Evolutionary conservation across 192 early-diverging fungal genomes (phyloP), one percentile per base, ranked within the genome.

Genomic region (Coemansia sp.): DNA sequence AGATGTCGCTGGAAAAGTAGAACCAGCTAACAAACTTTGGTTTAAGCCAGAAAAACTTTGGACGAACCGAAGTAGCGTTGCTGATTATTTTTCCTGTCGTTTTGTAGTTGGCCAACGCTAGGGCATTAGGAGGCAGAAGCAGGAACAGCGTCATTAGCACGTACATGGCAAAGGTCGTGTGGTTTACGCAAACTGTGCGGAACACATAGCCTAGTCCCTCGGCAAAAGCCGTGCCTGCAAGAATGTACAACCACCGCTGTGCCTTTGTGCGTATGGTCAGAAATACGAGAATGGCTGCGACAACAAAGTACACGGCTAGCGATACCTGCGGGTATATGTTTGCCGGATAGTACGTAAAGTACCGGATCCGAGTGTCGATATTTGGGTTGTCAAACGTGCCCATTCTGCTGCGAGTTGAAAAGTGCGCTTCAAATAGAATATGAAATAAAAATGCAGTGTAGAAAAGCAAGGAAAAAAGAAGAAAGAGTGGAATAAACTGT

Each of bases 21-120:
- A 77, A 77, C 73, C 73, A 77, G 42, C 57, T 70, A 53, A 77
- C 68, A 51, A 77, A 77, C 34, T 44, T 51, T 12, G 67, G 60
- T 12, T 38, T 50, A 11, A 77, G 54, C 52, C 59, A 77, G 50
- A 77, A 77, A 48, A 27, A 45, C 25, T 59, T 50, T 4, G 47
- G 38, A 3, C 37, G 42, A 4, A 47, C 60, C 0, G 3, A 12
- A 0, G 21, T 15, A 10, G 55, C 50, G 7, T 65, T 23, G 6
- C 54, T 33, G 18, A 77, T 71, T 3, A 77, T 67, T 14, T 64
- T 63, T 14, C 57, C 67, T 4, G 59, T 50, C 0, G 68, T 62
- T 43, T 76, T 76, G 58, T 76, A 76, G 60, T 76, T 76, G 23
- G 41, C 62, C 64, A 76, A 33, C 1, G 73, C 73, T 27, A 76